phyloP scores from a whole-genome alignment of 257 asterid species.

The Cordia subcordata region DNA sequence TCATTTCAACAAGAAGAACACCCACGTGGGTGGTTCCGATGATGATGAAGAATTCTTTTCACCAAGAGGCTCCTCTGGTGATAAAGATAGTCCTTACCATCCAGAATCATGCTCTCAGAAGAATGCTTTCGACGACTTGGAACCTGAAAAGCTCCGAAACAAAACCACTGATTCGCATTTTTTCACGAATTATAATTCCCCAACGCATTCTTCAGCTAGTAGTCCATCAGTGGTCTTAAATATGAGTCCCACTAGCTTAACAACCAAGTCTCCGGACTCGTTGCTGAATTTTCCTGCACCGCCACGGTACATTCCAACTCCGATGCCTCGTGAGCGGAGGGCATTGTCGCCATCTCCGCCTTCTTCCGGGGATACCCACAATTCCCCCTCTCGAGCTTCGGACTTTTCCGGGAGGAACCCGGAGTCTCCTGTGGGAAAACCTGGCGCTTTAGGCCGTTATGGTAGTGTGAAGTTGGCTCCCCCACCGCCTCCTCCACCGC shows the following conservation, averaged over 20 bases:
- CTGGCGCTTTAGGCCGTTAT: constrained; percentile 10
- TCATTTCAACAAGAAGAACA: constrained; percentile 22
- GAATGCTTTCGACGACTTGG: not conserved
- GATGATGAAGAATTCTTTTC: constrained; percentile 58
- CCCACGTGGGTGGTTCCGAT: constrained; percentile 13
- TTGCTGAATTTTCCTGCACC: constrained; percentile 52
- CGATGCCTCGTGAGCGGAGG: constrained; percentile 37
- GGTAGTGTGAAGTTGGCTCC: constrained; percentile 16
- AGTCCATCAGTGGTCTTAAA: constrained; percentile 54
- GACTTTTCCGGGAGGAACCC: constrained; percentile 33
- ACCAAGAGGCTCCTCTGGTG: constrained; percentile 55
- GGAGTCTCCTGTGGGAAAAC: constrained; percentile 21
- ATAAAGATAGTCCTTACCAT: constrained; percentile 30
- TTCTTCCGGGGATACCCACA: constrained; percentile 46
- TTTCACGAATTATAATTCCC: constrained; percentile 31
- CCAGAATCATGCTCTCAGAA: constrained; percentile 17
- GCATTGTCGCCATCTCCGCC: constrained; percentile 42
- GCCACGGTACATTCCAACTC: constrained; percentile 38
- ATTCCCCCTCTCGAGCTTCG: constrained; percentile 52
- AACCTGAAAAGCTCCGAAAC: constrained; percentile 18
- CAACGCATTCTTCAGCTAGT: constrained; percentile 38
- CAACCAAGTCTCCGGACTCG: constrained; percentile 67
- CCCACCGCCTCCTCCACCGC: constrained; percentile 51
- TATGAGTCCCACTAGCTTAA: constrained; percentile 60
- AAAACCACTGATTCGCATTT: constrained; percentile 27